A percentile compares a stretch with the other conserved stretches of the same genome.
These are phyloP conservation scores for Clonostachys solani DNA, from an alignment of 2,329 filamentous ascomycete genomes.

Conservation along the genomic window DNA sequence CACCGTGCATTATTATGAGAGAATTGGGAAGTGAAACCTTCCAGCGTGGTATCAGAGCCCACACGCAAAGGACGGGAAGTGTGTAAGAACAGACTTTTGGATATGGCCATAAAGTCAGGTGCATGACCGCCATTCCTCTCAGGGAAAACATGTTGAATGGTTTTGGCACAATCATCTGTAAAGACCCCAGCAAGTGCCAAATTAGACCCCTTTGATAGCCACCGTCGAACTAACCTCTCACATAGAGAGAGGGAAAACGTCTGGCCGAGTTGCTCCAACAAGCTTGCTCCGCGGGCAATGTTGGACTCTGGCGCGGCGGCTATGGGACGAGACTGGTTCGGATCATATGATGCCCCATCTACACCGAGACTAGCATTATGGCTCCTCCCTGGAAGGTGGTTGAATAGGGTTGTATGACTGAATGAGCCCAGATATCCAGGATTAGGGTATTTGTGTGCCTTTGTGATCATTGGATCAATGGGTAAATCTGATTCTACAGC, in stretches of 20 bases:
- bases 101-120: not conserved
- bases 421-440: slow-evolving; percentile 13
- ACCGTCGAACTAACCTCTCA: slow-evolving; percentile 1
- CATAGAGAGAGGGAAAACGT: slow-evolving; percentile 1
- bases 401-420: slow-evolving; percentile 4
- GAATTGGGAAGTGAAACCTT: not conserved
- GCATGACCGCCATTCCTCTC: no score
- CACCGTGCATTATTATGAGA: slow-evolving; percentile 5
- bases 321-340: slow-evolving; percentile 5
- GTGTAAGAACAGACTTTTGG: slow-evolving; percentile 6
- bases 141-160: no score
- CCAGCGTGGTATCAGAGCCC: slow-evolving; percentile 1
- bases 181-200: slow-evolving; percentile 3
- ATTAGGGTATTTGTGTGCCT: slow-evolving; percentile 9
- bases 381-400: no score
- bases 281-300: slow-evolving; percentile 3
- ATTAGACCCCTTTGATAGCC: slow-evolving; percentile 4
- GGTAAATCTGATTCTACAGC: not conserved
- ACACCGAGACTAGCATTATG: not conserved
- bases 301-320: not conserved
- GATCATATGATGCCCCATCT: not conserved
- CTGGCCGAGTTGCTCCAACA: slow-evolving; percentile 1
- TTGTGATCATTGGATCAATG: slow-evolving; percentile 4
- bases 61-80: slow-evolving; percentile 3
- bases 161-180: slow-evolving; percentile 1